phyloP scores from a whole-genome alignment of 768 basidiomycete species.

The Pulveroboletus sp. region DNA sequence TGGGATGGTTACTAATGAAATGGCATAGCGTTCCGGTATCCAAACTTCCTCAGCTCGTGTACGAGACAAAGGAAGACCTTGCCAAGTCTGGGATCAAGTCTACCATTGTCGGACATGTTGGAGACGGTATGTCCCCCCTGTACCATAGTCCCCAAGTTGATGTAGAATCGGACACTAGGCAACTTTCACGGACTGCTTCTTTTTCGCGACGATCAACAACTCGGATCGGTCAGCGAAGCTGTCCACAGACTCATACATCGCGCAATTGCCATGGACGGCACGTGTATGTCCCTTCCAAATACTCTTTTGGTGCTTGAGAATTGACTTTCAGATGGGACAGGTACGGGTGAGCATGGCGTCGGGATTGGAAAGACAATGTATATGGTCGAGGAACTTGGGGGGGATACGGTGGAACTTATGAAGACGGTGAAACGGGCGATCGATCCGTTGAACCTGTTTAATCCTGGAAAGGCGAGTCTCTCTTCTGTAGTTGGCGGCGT shows the following conservation, averaged over 20 bases:
- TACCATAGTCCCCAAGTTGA: background rate
- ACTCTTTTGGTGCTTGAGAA: background rate
- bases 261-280: slow-evolving; percentile 73
- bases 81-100: slow-evolving; percentile 50
- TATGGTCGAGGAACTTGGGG: slow-evolving; percentile 78
- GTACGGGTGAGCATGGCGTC: slow-evolving; percentile 86
- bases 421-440: slow-evolving; percentile 75
- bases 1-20: background rate
- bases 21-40: slow-evolving; percentile 62
- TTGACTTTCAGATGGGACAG: slow-evolving; percentile 32
- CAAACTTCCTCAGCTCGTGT: slow-evolving; percentile 63
- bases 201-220: slow-evolving; percentile 58
- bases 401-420: slow-evolving; percentile 82
- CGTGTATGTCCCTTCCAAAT: slow-evolving; percentile 46
- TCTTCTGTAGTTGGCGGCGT: background rate
- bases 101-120: slow-evolving; percentile 82
- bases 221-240: slow-evolving; percentile 50
- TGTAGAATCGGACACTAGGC: slow-evolving; percentile 26
- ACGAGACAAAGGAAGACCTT: slow-evolving; percentile 80
- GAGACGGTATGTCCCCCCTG: slow-evolving; percentile 56
- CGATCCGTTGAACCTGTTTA: slow-evolving; percentile 80
- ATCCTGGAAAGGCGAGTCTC: slow-evolving; percentile 68
- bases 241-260: slow-evolving; percentile 71
- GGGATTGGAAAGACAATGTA: slow-evolving; percentile 87
- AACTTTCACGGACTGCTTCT: slow-evolving; percentile 51